Conservation (phyloP, 106 monocot genomes). For the Allium sativum region DNA sequence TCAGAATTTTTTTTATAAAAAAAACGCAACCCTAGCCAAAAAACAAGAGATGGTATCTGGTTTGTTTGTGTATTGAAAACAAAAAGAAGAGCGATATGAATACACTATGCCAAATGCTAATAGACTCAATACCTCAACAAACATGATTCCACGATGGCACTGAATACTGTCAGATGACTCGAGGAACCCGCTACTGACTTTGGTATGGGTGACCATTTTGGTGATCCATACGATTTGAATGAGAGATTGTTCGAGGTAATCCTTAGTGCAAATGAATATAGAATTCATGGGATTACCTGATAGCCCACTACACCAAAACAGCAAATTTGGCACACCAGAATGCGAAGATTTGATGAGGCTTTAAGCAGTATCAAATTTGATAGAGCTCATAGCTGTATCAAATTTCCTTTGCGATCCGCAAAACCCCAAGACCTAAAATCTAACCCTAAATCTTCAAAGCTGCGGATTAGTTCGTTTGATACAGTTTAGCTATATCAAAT, state of each 20-base stretch:
- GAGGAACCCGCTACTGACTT: constrained; percentile 88
- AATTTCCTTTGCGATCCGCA: too few species aligned
- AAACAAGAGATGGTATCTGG: neutral
- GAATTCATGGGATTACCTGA: constrained; percentile 92
- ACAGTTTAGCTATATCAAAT: too few species aligned
- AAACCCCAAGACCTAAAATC: too few species aligned
- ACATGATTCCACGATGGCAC: constrained; percentile 93
- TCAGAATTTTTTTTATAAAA: too few species aligned
- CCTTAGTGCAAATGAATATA: constrained; percentile 69
- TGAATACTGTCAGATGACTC: constrained; percentile 81
- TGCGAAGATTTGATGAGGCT: too few species aligned
- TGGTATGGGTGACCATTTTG: constrained; percentile 66
- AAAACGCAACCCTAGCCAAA: too few species aligned
- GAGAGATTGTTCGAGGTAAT: constrained; percentile 60
- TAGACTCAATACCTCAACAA: constrained; percentile 60
- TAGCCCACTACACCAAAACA: too few species aligned
- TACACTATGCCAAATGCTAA: neutral
- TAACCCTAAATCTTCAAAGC: too few species aligned
- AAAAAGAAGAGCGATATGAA: neutral
- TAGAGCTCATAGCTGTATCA: too few species aligned
- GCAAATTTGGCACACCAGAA: too few species aligned
- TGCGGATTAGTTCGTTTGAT: too few species aligned
- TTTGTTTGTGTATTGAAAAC: neutral
- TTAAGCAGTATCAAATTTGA: too few species aligned
- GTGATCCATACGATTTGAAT: constrained; percentile 92